phyloP scores from a whole-genome alignment of 2,329 filamentous ascomycete genomes.

The Paracoccidioides lutzii region DNA sequence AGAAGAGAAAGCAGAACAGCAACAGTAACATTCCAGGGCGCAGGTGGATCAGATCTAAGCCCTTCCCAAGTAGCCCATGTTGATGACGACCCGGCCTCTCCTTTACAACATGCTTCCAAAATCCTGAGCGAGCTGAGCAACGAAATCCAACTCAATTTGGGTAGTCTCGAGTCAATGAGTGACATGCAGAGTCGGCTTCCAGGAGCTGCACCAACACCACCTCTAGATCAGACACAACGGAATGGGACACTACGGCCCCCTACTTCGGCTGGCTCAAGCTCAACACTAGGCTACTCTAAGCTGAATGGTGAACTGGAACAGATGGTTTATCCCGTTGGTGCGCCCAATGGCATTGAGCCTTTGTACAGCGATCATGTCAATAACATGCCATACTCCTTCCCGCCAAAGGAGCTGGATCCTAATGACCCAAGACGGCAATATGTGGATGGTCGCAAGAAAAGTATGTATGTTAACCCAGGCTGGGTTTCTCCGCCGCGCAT shows the following conservation, averaged over 20 bases:
- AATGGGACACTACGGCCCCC: constrained; percentile 32
- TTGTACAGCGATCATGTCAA: constrained; percentile 90
- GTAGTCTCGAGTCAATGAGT: constrained; percentile 53
- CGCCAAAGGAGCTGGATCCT: constrained; percentile 47
- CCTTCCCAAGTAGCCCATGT: constrained; percentile 34
- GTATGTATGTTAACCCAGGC: constrained; percentile 47
- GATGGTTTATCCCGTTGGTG: constrained; percentile 81
- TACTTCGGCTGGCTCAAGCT: constrained; percentile 35
- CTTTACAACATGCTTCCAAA: constrained; percentile 55
- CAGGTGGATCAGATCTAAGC: constrained; percentile 29
- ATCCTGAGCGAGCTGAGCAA: constrained; percentile 52
- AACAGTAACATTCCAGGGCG: constrained; percentile 26
- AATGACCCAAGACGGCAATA: constrained; percentile 35
- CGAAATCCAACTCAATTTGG: constrained; percentile 50
- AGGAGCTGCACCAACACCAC: constrained; percentile 43
- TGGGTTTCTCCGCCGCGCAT: constrained; percentile 63
- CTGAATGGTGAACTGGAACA: constrained; percentile 48
- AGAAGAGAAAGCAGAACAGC: constrained; percentile 45
- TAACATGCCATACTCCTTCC: constrained; percentile 79
- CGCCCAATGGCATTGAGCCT: constrained; percentile 84
- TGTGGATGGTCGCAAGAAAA: constrained; percentile 47
- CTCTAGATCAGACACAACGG: constrained; percentile 39
- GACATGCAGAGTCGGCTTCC: constrained; percentile 44
- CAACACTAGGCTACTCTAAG: constrained; percentile 38
- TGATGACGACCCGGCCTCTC: constrained; percentile 54